Percentiles rank a stretch among this genome's conserved stretches.
These are phyloP conservation scores for Beta vulgaris DNA, from an alignment of 148 eudicot genomes.

Conservation along the genomic window DNA sequence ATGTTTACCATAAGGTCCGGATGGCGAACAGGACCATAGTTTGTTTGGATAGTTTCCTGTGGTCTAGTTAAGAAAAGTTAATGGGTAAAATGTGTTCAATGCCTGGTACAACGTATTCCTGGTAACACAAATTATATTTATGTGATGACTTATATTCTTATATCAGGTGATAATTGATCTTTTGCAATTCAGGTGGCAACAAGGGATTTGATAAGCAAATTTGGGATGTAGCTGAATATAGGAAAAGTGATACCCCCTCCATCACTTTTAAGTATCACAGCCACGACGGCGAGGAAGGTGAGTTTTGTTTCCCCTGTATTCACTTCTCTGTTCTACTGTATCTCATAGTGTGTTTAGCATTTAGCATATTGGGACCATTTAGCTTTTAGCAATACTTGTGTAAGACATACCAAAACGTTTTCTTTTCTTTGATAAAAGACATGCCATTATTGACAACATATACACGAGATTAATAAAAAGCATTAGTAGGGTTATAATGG, in stretches of 20 bases:
- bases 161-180: not conserved
- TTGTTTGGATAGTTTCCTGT: not conserved
- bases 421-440: too few species aligned
- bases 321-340: not conserved
- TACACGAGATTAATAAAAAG: too few species aligned
- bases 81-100: too few species aligned
- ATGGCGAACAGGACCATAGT: not conserved
- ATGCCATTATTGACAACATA: too few species aligned
- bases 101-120: not conserved
- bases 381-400: too few species aligned
- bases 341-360: not conserved
- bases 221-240: conserved; percentile 84
- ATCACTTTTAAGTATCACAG: conserved; percentile 83
- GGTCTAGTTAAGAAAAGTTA: not conserved
- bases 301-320: conserved; percentile 20
- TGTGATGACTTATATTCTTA: not conserved
- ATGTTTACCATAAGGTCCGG: too few species aligned
- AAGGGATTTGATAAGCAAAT: conserved; percentile 88
- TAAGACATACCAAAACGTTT: too few species aligned
- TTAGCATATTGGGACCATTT: not conserved
- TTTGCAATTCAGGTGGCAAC: conserved; percentile 55
- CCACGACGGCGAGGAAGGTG: conserved; percentile 95
- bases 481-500: too few species aligned
- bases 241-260: conserved; percentile 69
- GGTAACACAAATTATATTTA: not conserved